A percentile compares a stretch with the other conserved stretches of the same genome.
Evolutionary conservation across 768 basidiomycete species (phyloP).

Genomic region (Hemileccinum impolitum): DNA sequence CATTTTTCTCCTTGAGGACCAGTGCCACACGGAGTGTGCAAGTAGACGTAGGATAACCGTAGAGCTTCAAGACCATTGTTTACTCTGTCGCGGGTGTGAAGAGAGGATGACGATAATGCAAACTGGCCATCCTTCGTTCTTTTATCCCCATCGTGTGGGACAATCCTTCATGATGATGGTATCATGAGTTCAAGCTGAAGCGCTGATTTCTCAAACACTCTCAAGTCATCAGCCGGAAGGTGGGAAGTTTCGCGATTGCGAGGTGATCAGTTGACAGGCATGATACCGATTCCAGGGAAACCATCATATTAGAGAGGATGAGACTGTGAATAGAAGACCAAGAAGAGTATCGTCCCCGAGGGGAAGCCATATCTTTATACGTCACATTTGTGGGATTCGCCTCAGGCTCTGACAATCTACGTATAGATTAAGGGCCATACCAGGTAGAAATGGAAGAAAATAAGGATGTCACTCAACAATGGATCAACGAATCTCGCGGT

Average conservation of each 20-base stretch:
- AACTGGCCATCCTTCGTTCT: too few species aligned
- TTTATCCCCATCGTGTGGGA: too few species aligned
- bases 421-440: not conserved
- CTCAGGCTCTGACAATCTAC: not conserved
- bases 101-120: too few species aligned
- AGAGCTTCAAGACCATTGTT: slow-evolving; percentile 20
- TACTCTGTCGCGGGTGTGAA: too few species aligned
- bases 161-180: too few species aligned
- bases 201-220: too few species aligned
- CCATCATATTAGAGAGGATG: not conserved
- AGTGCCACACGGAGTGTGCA: slow-evolving; percentile 51
- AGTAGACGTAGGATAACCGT: slow-evolving; percentile 32
- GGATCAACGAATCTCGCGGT: too few species aligned
- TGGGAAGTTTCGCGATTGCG: not conserved
- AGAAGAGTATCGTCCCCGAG: not conserved
- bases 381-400: not conserved
- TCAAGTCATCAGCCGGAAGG: too few species aligned
- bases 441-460: too few species aligned
- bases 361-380: not conserved
- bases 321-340: not conserved
- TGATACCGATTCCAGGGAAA: not conserved
- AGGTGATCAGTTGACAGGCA: slow-evolving; percentile 1
- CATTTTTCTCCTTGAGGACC: slow-evolving; percentile 50
- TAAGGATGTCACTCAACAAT: too few species aligned
- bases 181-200: too few species aligned